Evolutionary conservation across 805 yeast species (phyloP), one percentile per base, ranked within the genome.

Genomic region (Metschnikowia shivogae): DNA sequence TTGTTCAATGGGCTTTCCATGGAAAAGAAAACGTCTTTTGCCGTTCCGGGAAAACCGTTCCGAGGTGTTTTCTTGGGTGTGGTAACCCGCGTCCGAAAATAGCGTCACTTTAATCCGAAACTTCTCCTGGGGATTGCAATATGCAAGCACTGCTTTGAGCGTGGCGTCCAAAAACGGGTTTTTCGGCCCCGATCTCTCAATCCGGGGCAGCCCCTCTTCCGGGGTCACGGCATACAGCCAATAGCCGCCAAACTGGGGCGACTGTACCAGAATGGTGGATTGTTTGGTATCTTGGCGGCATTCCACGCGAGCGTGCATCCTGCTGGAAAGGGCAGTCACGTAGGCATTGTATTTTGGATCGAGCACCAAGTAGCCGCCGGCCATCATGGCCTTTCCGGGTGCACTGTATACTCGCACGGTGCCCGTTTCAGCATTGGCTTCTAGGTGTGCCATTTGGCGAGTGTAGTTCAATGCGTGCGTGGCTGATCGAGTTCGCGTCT

Each of bases 361-460:
- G 17, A 93, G 68, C 0, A 93, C 98, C 29, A 93, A 73, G 61
- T 93, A 93, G 0, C 99, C 99, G 14, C 99, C 99, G 0, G 93
- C 97, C 10, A 93, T 56, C 24, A 93, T 70, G 1, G 97, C 98
- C 63, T 93, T 93, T 0, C 98, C 97, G 0, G 99, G 97, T 0
- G 98, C 95, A 59, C 96, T 86, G 60, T 80, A 92, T 7, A 83
- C 87, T 44, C 68, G 65, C 34, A 50, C 38, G 26, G 1, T 22
- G 8, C 26, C 26, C 26, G 26, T 5, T 22, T 22, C 8, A 22
- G 26, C 8, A 22, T 7, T 22, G 26, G 26, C 26, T 22, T 22
- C 8, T 22, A 22, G 8, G 26, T 22, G 26, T 6, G 40, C 34
- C 31, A 29, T 29, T n/a, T 28, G 17, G 20, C 26, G 19, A 29